phyloP scores from a whole-genome alignment of 2,329 filamentous ascomycete species.

The Emmonsiellopsis sp. region DNA sequence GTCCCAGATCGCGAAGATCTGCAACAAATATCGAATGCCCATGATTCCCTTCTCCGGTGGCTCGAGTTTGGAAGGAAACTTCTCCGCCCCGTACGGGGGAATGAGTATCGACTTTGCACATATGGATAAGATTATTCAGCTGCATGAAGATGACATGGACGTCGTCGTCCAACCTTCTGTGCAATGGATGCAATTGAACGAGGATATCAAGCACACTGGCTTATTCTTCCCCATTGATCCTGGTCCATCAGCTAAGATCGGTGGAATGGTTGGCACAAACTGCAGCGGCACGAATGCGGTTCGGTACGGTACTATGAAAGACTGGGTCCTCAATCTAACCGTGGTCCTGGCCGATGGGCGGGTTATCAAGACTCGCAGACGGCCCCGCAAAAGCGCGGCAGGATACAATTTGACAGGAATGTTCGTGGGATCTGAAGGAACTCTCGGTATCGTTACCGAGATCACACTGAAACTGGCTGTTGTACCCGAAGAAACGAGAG shows the following conservation, averaged over 20 bases:
- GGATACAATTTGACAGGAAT: slow-evolving; percentile 62
- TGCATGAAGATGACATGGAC: slow-evolving; percentile 85
- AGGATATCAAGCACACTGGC: slow-evolving; percentile 59
- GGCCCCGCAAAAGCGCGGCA: slow-evolving; percentile 60
- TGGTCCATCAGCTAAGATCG: slow-evolving; percentile 52
- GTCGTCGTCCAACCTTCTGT: slow-evolving; percentile 85
- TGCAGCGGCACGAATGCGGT: slow-evolving; percentile 54
- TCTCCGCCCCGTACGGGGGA: slow-evolving; percentile 76
- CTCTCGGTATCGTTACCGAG: slow-evolving; percentile 61
- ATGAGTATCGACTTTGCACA: slow-evolving; percentile 81
- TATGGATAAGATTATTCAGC: slow-evolving; percentile 72
- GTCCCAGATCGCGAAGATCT: slow-evolving; percentile 56
- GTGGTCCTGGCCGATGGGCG: slow-evolving; percentile 61
- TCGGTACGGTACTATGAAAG: slow-evolving; percentile 66
- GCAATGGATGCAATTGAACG: slow-evolving; percentile 85
- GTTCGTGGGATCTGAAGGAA: slow-evolving; percentile 63
- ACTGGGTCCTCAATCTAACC: slow-evolving; percentile 63
- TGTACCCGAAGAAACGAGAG: slow-evolving; percentile 53
- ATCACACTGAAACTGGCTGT: slow-evolving; percentile 58
- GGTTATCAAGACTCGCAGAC: slow-evolving; percentile 56
- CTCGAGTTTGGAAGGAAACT: slow-evolving; percentile 80
- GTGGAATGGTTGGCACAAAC: slow-evolving; percentile 57
- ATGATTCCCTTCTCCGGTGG: slow-evolving; percentile 83
- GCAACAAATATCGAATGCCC: slow-evolving; percentile 68
- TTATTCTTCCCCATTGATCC: slow-evolving; percentile 91